phyloP scores from a whole-genome alignment of 345 rosid genomes.

The Gossypium arboreum region DNA sequence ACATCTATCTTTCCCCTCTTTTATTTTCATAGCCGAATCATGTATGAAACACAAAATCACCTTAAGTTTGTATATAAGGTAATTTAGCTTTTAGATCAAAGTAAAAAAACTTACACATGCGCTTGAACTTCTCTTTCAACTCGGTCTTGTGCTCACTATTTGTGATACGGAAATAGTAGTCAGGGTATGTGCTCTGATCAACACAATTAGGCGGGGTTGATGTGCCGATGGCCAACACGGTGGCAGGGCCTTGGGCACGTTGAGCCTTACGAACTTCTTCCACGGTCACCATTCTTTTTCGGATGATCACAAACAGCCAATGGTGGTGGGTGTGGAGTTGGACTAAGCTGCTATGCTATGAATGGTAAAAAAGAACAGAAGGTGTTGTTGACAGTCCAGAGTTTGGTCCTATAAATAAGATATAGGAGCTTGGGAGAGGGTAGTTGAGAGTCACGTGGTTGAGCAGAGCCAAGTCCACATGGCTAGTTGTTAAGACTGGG shows the following conservation, averaged over 20 bases:
- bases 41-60: neutral
- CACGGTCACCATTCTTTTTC: constrained; percentile 4
- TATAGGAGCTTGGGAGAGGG: neutral
- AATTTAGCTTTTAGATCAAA: neutral
- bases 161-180: constrained; percentile 48
- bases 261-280: constrained; percentile 19
- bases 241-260: constrained; percentile 16
- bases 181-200: constrained; percentile 43
- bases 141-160: constrained; percentile 46
- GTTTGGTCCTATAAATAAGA: constrained; percentile 1
- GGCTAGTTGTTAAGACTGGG: neutral
- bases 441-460: constrained; percentile 8
- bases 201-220: constrained; percentile 43
- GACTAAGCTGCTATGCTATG: neutral
- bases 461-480: neutral
- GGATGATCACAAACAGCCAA: neutral
- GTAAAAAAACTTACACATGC: constrained; percentile 44
- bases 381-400: neutral
- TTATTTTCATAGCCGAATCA: neutral
- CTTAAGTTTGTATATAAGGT: no score
- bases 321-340: neutral
- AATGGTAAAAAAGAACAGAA: neutral
- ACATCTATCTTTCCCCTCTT: neutral
- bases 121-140: constrained; percentile 53
- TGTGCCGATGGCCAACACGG: constrained; percentile 32